Evolutionary conservation across 495 filamentous ascomycete genomes (phyloP).

Genomic region (Annulohypoxylon bovei): DNA sequence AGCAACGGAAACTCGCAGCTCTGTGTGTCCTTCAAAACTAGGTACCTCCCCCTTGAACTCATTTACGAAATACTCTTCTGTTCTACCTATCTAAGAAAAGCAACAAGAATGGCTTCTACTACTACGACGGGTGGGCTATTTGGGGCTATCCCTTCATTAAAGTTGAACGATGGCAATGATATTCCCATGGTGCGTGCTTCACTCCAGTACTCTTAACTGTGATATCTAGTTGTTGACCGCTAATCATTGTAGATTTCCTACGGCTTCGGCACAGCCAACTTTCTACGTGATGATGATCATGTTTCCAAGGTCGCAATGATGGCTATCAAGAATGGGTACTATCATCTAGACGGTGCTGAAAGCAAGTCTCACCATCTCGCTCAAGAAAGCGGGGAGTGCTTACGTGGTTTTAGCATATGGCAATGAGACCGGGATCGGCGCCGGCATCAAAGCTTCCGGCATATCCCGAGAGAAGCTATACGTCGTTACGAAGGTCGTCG

Average conservation of each 20-base stretch:
- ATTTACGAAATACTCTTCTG: too few relatives aligned
- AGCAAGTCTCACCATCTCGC: conserved; percentile 36
- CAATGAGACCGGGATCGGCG: conserved; percentile 80
- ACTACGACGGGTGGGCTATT: too few relatives aligned
- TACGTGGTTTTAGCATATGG: conserved; percentile 65
- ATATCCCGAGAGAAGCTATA: conserved; percentile 74
- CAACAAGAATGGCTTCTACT: too few relatives aligned
- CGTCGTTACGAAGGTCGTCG: conserved; percentile 75
- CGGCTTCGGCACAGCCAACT: conserved; percentile 66
- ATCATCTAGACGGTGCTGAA: conserved; percentile 82
- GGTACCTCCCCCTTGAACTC: too few relatives aligned
- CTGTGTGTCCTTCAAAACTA: too few relatives aligned
- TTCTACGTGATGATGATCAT: conserved; percentile 56
- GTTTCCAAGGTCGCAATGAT: conserved; percentile 68
- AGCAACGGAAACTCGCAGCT: too few relatives aligned
- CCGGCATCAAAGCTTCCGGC: conserved; percentile 73
- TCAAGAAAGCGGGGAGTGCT: neutral
- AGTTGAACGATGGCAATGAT: conserved; percentile 77
- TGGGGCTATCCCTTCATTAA: conserved; percentile 52
- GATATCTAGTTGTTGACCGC: too few relatives aligned
- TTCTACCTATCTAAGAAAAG: too few relatives aligned
- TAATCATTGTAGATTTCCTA: conserved; percentile 70
- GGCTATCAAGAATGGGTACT: conserved; percentile 75
- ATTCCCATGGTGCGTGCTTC: conserved; percentile 71
- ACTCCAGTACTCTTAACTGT: neutral